phyloP scores from a whole-genome alignment of 2,329 filamentous ascomycete genomes.

The Fusarium neocosmosporiellum region DNA sequence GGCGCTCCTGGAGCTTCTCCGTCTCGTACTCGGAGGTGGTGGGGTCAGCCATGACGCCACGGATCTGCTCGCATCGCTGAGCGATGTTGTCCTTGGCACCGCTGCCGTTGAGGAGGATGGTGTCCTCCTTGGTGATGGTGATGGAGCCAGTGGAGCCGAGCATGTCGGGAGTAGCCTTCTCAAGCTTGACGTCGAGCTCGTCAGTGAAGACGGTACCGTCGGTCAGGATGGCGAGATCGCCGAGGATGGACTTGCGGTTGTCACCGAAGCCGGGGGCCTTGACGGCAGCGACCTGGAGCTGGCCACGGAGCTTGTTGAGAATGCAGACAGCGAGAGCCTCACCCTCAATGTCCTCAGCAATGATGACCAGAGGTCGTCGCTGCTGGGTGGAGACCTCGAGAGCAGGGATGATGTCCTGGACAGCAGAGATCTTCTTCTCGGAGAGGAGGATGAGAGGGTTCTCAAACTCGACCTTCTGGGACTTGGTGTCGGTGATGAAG shows the following conservation, averaged over 20 bases:
- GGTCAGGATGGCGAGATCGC: constrained; percentile 94
- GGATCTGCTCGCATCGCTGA: constrained; percentile 99
- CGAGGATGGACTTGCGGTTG: constrained; percentile 99
- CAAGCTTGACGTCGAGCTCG: constrained; percentile 98
- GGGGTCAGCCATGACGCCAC: constrained; percentile 93
- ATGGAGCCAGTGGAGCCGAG: constrained; percentile 97
- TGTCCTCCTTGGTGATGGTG: constrained; percentile 99
- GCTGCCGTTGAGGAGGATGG: constrained; percentile 97
- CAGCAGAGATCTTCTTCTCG: constrained; percentile 99
- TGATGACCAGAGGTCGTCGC: constrained; percentile 96
- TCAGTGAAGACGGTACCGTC: constrained; percentile 98
- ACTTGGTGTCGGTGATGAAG: constrained; percentile 99
- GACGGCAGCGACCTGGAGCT: constrained; percentile 97
- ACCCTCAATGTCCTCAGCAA: constrained; percentile 98
- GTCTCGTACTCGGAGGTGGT: constrained; percentile 99
- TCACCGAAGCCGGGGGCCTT: constrained; percentile 99
- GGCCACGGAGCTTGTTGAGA: constrained; percentile 99
- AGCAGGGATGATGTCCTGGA: constrained; percentile 98
- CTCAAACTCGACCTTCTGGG: constrained; percentile 99
- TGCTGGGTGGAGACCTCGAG: constrained; percentile 97
- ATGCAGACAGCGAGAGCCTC: constrained; percentile 99
- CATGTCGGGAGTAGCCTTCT: constrained; percentile 96
- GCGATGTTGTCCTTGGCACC: constrained; percentile 93
- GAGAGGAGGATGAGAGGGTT: constrained; percentile 98
- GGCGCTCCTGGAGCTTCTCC: constrained; percentile 99